Base-by-base conservation (phyloP, 2,329 filamentous ascomycete genomes). In the Moelleriella libera region DNA sequence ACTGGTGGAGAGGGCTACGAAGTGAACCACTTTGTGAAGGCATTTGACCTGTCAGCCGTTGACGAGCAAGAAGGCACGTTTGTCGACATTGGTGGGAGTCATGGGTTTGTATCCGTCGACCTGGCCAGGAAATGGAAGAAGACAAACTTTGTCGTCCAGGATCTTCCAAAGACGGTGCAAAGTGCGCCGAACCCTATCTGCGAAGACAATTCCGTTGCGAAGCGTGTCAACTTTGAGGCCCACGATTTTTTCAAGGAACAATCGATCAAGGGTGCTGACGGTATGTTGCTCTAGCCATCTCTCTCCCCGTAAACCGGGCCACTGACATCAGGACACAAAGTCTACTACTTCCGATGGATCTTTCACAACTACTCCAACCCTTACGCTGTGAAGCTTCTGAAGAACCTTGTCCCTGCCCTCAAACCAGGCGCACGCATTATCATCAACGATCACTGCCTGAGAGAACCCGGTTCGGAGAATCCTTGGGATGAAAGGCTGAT, bases 191-290 rank as follows among this genome's bases (percentile, higher is more conserved):
- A 58, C 21, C 68, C 71, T 0, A 55, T 70, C 34, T 63, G 58
- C 47, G 62, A 59, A 0, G 66, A 72, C 31, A 53, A 54, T 8
- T 57, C 64, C 34, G 57, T 72, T 0, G 59, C 64, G 1, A 52
- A 58, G 12, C 58, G 71, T 11, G 64, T 76, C 41, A 56, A 56
- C 14, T 61, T 75, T 50, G 63, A 67, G 51, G 63, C 63, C 3
- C 76, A 82, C 55, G 72, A 80, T 54, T 78, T 82, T 56, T 78
- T 80, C 57, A 65, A 65, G 5, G 68, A 71, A 45, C 78, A 82
- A 58, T 67, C 70, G 0, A 64, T 75, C 11, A 62, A 69, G 44
- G 68, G 57, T 4, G 78, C 75, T 1, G 76, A 79, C 53, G 69
- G 69, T 71, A 53, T 49, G 63, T 41, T 30, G 42, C 14, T 7